Evolutionary conservation across 177 flowering plant genomes (phyloP).

Genomic region (Tripterygium wilfordii): DNA sequence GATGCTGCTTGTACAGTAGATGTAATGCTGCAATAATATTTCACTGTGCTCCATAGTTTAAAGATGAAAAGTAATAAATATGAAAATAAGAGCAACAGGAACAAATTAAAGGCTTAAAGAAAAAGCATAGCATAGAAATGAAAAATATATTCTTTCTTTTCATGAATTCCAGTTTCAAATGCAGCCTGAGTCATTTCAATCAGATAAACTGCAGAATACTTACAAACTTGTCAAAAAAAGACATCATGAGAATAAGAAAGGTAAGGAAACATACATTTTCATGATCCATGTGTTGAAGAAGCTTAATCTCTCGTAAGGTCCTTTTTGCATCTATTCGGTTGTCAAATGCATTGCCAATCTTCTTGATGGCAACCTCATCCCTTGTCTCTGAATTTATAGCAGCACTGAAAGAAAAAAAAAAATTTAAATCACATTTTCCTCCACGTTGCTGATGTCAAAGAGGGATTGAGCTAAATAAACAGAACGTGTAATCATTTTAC

Average conservation of each 20-base stretch:
- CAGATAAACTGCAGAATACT: too few relatives aligned
- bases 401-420: conserved; percentile 29
- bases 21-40: too few relatives aligned
- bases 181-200: too few relatives aligned
- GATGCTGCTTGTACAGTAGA: too few relatives aligned
- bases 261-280: conserved; percentile 37
- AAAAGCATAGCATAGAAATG: too few relatives aligned
- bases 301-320: conserved; percentile 59
- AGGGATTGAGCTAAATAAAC: conserved; percentile 3
- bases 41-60: too few relatives aligned
- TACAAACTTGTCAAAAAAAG: too few relatives aligned
- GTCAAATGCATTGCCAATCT: conserved; percentile 66
- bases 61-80: too few relatives aligned
- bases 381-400: conserved; percentile 51
- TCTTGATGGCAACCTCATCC: conserved; percentile 64
- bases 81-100: too few relatives aligned
- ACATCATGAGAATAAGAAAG: background rate
- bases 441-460: conserved; percentile 7
- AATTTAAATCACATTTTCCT: conserved; percentile 6
- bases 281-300: conserved; percentile 63
- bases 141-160: too few relatives aligned
- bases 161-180: too few relatives aligned
- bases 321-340: conserved; percentile 63
- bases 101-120: too few relatives aligned
- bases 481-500: background rate